A percentile compares a stretch with the other conserved stretches of the same genome.
Conservation (phyloP, 2,329 filamentous ascomycete genomes). For the Colletotrichum sp. region DNA sequence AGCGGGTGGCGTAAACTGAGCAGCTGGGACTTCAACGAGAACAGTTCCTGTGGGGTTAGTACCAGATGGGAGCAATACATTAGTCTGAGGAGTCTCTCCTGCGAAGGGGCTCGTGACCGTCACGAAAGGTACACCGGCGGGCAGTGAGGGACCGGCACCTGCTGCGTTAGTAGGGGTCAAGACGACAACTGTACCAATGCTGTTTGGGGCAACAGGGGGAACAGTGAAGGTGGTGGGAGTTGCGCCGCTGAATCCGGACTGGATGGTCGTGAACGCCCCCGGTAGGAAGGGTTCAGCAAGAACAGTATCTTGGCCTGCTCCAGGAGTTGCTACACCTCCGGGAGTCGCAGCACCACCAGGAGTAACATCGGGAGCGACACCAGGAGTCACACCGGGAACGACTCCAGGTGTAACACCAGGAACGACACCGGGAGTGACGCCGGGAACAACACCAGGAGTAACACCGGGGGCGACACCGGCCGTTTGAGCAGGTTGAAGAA, state of each 20-base stretch:
- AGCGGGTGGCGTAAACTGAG: not conserved
- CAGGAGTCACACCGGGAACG: not conserved
- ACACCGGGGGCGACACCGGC: not conserved
- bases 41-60: constrained; percentile 9
- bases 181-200: constrained; percentile 4
- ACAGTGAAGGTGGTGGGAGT: constrained; percentile 11
- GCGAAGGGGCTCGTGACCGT: not conserved
- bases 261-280: constrained; percentile 1
- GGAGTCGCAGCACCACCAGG: not conserved
- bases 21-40: not conserved
- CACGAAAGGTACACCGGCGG: not conserved
- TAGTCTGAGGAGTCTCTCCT: not conserved
- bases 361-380: not conserved
- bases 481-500: not conserved
- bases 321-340: not conserved
- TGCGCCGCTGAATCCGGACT: constrained; percentile 3
- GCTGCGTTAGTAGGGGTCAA: constrained; percentile 13
- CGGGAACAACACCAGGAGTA: not conserved
- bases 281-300: not conserved
- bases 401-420: not conserved
- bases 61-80: not conserved
- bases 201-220: not conserved
- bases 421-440: not conserved
- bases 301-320: not conserved
- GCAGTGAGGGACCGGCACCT: not conserved